These are phyloP conservation scores for Pachyrhizus erosus DNA, from an alignment of 306 rosid genomes.

Conservation along the genomic window DNA sequence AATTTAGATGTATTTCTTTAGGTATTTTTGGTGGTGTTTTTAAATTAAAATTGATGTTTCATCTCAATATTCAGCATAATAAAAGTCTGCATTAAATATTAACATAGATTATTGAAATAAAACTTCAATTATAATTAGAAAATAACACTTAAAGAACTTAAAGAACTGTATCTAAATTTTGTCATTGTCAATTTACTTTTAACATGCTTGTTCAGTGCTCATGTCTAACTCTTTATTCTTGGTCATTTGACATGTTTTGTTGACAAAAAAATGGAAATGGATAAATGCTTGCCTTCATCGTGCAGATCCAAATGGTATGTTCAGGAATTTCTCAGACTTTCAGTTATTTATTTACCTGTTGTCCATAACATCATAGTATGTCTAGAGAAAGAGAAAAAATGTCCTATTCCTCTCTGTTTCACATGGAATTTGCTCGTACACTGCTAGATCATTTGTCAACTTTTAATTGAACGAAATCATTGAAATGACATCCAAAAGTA, in stretches of 20 bases:
- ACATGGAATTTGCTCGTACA: not conserved
- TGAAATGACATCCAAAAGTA: not conserved
- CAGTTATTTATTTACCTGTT: not conserved
- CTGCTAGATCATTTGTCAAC: not conserved
- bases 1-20: too few species aligned
- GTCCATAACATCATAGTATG: not conserved
- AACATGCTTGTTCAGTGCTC: not conserved
- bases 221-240: constrained; percentile 35
- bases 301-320: constrained; percentile 63
- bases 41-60: too few species aligned
- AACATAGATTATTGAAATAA: too few species aligned
- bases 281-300: constrained; percentile 7
- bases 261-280: constrained; percentile 20
- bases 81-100: too few species aligned
- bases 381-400: too few species aligned
- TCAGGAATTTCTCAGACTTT: not conserved
- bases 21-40: too few species aligned
- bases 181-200: not conserved
- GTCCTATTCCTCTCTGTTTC: not conserved
- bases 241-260: constrained; percentile 41
- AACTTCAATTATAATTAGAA: too few species aligned
- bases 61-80: too few species aligned
- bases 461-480: not conserved
- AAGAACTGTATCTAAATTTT: too few species aligned
- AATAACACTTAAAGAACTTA: too few species aligned